phyloP scores from a whole-genome alignment of 139 green algal species.

The Tetratostichococcus sp. region DNA sequence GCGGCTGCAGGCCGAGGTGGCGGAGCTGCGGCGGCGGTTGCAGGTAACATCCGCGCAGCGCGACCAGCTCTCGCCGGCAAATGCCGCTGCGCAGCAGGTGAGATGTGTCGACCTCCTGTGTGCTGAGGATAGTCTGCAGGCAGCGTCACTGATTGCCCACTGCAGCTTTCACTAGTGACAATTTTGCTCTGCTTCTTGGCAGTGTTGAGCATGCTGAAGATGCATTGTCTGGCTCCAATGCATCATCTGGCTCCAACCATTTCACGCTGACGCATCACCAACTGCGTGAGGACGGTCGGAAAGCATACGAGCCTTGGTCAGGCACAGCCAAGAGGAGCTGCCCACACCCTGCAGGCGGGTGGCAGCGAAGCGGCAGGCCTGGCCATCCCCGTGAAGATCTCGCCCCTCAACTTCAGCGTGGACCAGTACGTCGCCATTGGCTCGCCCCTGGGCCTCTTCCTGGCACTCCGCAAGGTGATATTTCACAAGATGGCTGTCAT shows the following conservation, averaged over 20 bases:
- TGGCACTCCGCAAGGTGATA: conserved; percentile 52
- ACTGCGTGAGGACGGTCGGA: no score
- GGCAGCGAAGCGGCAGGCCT: background rate
- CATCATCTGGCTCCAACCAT: no score
- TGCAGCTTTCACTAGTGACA: no score
- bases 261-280: no score
- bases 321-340: no score
- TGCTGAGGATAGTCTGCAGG: no score
- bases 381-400: conserved; percentile 8
- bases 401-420: conserved; percentile 37
- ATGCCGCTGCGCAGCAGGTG: background rate
- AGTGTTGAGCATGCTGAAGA: no score
- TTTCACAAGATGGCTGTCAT: background rate
- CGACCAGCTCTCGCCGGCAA: background rate
- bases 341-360: no score
- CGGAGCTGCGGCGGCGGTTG: conserved; percentile 24
- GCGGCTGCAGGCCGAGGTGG: conserved; percentile 20
- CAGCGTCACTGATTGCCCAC: no score
- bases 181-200: no score
- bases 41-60: conserved; percentile 15
- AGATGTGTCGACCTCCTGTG: background rate
- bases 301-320: no score
- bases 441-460: conserved; percentile 68
- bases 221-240: no score
- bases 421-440: conserved; percentile 60